Percentiles rank a stretch among this genome's conserved stretches.
Conservation (phyloP, 176 grass and related monocot genomes). For the Pontederia paniculata region DNA sequence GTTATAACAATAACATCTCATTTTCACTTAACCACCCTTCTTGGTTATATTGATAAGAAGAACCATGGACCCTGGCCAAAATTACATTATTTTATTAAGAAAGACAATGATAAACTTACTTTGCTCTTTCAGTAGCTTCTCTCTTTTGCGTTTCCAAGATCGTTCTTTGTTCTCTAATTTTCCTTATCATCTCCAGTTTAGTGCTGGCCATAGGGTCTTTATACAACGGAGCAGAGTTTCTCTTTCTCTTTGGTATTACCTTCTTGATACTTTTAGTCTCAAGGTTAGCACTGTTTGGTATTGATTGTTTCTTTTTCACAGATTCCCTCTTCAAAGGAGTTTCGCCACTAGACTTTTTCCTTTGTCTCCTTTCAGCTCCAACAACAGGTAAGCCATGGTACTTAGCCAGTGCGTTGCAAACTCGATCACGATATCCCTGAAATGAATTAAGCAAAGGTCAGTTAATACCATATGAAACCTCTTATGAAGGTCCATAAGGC, state of each 20-base stretch:
- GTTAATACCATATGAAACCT: slow-evolving; percentile 11
- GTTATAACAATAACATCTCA: no score
- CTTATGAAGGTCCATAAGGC: background rate
- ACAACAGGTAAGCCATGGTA: slow-evolving; percentile 37
- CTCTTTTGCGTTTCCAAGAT: slow-evolving; percentile 48
- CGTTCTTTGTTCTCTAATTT: slow-evolving; percentile 59
- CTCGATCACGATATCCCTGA: slow-evolving; percentile 77
- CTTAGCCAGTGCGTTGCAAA: slow-evolving; percentile 62
- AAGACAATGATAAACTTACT: slow-evolving; percentile 26
- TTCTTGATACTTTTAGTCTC: slow-evolving; percentile 17
- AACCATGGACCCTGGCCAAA: background rate
- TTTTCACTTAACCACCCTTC: no score
- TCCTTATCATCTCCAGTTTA: slow-evolving; percentile 89
- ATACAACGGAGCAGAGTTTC: slow-evolving; percentile 39
- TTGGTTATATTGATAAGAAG: no score
- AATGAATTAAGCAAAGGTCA: slow-evolving; percentile 11
- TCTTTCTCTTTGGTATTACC: slow-evolving; percentile 41
- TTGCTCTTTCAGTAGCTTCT: slow-evolving; percentile 64
- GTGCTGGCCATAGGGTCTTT: slow-evolving; percentile 71
- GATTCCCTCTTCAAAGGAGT: slow-evolving; percentile 22
- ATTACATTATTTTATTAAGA: background rate
- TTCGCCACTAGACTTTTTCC: slow-evolving; percentile 33
- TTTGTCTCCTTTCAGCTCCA: slow-evolving; percentile 37
- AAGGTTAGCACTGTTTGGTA: slow-evolving; percentile 15
- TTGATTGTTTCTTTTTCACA: slow-evolving; percentile 27